Conservation (phyloP, 169 alveolate genomes). For the Plasmodium inui region DNA sequence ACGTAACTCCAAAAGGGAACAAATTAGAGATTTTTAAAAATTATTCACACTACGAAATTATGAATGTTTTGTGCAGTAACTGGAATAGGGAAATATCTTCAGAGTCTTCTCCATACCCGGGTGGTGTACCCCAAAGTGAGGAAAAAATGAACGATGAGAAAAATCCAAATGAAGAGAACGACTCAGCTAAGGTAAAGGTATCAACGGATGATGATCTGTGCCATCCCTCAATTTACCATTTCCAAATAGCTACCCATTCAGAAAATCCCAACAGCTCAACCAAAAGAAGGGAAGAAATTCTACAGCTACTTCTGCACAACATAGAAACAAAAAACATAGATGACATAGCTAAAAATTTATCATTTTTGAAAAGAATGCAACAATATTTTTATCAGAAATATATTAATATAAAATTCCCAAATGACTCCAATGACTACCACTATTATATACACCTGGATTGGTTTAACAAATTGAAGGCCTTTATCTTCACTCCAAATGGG, state of each 20-base stretch:
- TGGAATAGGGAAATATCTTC: neutral
- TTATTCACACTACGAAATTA: conserved; percentile 13
- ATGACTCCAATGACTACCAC: conserved; percentile 27
- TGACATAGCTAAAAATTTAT: conserved; percentile 33
- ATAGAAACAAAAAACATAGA: neutral
- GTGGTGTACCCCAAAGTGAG: neutral
- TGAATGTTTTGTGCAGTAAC: conserved; percentile 19
- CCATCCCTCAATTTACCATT: neutral
- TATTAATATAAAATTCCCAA: conserved; percentile 54
- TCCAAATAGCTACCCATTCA: neutral
- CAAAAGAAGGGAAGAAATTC: neutral
- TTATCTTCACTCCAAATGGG: conserved; percentile 19
- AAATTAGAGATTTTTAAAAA: conserved; percentile 8
- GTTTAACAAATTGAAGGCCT: conserved; percentile 46
- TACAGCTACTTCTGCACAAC: neutral
- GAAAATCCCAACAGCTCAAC: neutral
- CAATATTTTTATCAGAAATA: conserved; percentile 53
- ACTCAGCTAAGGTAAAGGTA: neutral
- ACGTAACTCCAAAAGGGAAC: neutral
- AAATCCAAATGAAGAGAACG: neutral
- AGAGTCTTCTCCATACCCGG: neutral
- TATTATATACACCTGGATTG: conserved; percentile 41
- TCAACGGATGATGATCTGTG: neutral
- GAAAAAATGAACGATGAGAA: neutral
- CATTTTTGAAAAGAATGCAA: conserved; percentile 58